Conservation (phyloP, 768 basidiomycete genomes). For the Amanita rubescens region DNA sequence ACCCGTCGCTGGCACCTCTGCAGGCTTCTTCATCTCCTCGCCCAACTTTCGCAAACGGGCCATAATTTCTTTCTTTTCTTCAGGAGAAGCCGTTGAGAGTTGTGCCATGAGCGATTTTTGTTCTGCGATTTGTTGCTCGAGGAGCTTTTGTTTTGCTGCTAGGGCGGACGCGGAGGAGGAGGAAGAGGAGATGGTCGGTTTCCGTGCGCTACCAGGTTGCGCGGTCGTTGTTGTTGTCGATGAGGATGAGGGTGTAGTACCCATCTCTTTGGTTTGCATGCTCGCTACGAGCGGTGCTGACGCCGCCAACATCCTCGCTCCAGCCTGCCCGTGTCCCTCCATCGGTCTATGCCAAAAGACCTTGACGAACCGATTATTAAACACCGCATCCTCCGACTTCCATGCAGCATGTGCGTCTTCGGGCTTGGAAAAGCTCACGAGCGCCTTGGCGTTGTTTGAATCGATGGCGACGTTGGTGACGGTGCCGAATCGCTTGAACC, state of each 20-base stretch:
- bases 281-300: constrained; percentile 72
- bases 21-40: constrained; percentile 63
- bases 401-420: constrained; percentile 83
- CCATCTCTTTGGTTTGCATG: constrained; percentile 32
- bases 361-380: constrained; percentile 91
- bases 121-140: constrained; percentile 80
- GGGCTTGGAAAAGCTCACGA: constrained; percentile 82
- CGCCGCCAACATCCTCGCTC: constrained; percentile 72
- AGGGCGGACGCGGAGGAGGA: constrained; percentile 33
- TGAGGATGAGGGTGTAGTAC: constrained; percentile 13
- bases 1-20: constrained; percentile 17
- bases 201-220: constrained; percentile 5
- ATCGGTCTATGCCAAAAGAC: constrained; percentile 93
- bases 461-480: constrained; percentile 93
- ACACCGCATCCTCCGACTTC: constrained; percentile 93
- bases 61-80: constrained; percentile 80
- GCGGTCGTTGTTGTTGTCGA: constrained; percentile 16
- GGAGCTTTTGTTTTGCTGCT: constrained; percentile 65
- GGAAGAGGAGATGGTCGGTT: constrained; percentile 12
- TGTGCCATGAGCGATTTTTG: constrained; percentile 81
- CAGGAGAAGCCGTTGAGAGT: constrained; percentile 50
- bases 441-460: constrained; percentile 60
- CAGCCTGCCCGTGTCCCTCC: constrained; percentile 82
- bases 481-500: constrained; percentile 89
- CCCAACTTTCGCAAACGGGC: constrained; percentile 64